A percentile compares a stretch with the other conserved stretches of the same genome.
Evolutionary conservation across 1,284 basidiomycete species (phyloP).

Genomic region (Fereydounia khargensis): DNA sequence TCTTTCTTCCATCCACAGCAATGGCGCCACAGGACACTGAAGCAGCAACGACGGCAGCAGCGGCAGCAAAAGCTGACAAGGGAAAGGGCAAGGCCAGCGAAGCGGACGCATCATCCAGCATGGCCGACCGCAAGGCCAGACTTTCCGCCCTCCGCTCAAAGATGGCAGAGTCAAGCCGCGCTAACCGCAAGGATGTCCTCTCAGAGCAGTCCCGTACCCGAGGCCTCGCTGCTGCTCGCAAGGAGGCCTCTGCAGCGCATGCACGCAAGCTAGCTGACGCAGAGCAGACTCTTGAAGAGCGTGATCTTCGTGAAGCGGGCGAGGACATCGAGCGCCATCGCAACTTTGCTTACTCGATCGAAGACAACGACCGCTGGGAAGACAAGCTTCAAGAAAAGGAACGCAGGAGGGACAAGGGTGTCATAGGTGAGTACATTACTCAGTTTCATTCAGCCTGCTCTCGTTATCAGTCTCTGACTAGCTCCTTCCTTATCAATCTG

Average conservation of each 20-base stretch:
- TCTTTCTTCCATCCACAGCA: neutral
- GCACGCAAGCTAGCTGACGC: slow-evolving; percentile 63
- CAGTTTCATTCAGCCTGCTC: neutral
- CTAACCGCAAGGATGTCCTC: slow-evolving; percentile 43
- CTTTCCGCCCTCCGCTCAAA: slow-evolving; percentile 13
- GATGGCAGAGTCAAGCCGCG: slow-evolving; percentile 34
- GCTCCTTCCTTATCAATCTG: neutral
- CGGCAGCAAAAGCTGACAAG: neutral
- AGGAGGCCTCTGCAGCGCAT: slow-evolving; percentile 1
- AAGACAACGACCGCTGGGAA: slow-evolving; percentile 93
- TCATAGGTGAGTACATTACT: slow-evolving; percentile 65
- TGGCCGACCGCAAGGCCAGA: slow-evolving; percentile 19
- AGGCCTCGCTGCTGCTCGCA: slow-evolving; percentile 12
- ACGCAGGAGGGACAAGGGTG: slow-evolving; percentile 74
- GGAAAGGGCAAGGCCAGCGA: slow-evolving; percentile 12
- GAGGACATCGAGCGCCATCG: slow-evolving; percentile 71
- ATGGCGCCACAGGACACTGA: neutral
- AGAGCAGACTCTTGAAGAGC: slow-evolving; percentile 78
- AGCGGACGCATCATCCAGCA: too few species aligned
- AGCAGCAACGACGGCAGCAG: neutral
- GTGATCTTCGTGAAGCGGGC: slow-evolving; percentile 81
- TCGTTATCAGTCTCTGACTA: neutral
- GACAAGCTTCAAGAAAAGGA: slow-evolving; percentile 75
- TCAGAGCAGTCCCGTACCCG: slow-evolving; percentile 32
- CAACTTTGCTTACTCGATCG: slow-evolving; percentile 90